Base-by-base conservation (phyloP, 441 rosid species). In the Pelargonium australe region DNA sequence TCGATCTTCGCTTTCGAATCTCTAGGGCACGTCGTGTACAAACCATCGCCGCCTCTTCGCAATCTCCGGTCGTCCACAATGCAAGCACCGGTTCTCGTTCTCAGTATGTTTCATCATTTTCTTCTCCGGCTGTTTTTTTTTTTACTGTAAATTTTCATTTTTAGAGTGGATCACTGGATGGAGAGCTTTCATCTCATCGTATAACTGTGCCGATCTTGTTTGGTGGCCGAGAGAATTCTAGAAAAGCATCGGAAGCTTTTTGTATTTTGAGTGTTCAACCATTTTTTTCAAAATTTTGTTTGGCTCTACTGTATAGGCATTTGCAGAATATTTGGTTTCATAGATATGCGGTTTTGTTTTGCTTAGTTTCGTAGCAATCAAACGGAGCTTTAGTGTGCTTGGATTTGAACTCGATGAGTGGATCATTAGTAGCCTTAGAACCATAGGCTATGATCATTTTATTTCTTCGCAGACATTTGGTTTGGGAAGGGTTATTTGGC, bases 81-180 rank as follows among this genome's bases (percentile, higher is more conserved):
- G 63, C 63, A 57, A 16, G 19, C 63, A 12, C 63, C 63, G 63
- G 63, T 57, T 57, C 63, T 57, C 63, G 63, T 57, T 19, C 63
- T 57, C 63, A 57, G 63, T 57, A 57, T 16, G 63, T 57, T 17
- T 17, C 17, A 10, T 57, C 63, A 7, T 57, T 23, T 12, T 25
- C 25, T 57, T 17, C 41, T 10, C 28, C 13, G 28, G 63, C 63
- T 57, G 63, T 14, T 19, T 19, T 57, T 55, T 3, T 0, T 19
- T 57, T 37, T 37, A 5, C 41, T 37, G 28, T 57, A 7, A 57
- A 57, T 13, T 55, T 55, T 57, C 3, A 10, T 57, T 19, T 17
- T 16, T 6, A 31, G 28, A 19, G 25, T 57, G 16, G 63, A 57
- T 57, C 63, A 19, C 12, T 7, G 31, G 6, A 2, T 58, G 31